A percentile compares a stretch with the other conserved stretches of the same genome.
Evolutionary conservation across 1,284 basidiomycete genomes (phyloP).

Genomic region (Meira miltonrushii): DNA sequence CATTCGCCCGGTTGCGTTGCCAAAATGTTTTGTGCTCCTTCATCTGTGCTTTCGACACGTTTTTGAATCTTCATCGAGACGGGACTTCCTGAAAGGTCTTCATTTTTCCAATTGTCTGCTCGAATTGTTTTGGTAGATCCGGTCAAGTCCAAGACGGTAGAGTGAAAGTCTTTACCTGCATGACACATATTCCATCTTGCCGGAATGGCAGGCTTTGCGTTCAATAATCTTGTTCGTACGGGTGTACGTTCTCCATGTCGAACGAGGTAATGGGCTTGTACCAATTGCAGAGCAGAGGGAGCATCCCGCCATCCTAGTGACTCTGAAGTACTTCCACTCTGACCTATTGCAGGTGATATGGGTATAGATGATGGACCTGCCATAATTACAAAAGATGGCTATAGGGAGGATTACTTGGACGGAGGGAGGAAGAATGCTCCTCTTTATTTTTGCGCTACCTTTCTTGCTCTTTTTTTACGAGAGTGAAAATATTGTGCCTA

Average conservation of each 20-base stretch:
- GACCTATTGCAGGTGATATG: too few relatives aligned
- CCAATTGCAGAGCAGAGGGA: constrained; percentile 31
- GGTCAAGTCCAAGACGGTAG: constrained; percentile 29
- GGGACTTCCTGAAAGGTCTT: background rate
- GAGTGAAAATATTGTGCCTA: too few relatives aligned
- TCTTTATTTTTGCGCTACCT: too few relatives aligned
- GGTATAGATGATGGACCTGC: too few relatives aligned
- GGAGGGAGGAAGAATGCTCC: too few relatives aligned
- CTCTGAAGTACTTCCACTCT: constrained; percentile 22
- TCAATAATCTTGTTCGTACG: constrained; percentile 39
- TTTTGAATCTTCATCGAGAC: constrained; percentile 21
- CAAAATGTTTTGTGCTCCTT: constrained; percentile 14
- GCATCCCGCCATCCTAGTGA: constrained; percentile 39
- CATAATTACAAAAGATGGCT: too few relatives aligned
- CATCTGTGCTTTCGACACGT: constrained; percentile 30
- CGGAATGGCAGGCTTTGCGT: constrained; percentile 34
- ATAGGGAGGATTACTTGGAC: too few relatives aligned
- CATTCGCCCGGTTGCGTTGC: constrained; percentile 38
- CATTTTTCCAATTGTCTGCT: background rate
- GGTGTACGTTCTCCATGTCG: constrained; percentile 49
- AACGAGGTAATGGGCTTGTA: constrained; percentile 44
- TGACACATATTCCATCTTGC: constrained; percentile 47
- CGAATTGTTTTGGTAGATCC: background rate
- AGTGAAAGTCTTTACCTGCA: constrained; percentile 34
- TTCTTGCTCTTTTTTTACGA: too few relatives aligned